Conservation (phyloP, 768 basidiomycete genomes). For the Postia placenta region DNA sequence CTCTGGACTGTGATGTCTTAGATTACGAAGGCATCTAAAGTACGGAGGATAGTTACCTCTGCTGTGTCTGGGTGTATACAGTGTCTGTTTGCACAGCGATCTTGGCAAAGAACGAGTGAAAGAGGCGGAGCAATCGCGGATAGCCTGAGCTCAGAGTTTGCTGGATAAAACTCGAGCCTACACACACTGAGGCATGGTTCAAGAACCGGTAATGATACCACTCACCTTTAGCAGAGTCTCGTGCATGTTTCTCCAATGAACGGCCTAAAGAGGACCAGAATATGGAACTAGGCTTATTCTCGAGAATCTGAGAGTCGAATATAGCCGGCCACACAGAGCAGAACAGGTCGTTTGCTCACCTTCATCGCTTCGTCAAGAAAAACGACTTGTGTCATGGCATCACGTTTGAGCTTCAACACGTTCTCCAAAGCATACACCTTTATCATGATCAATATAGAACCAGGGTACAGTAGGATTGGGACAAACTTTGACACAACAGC, state of each 20-base stretch:
- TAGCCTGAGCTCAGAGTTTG: conserved; percentile 85
- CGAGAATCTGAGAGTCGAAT: conserved; percentile 52
- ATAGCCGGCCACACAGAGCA: neutral
- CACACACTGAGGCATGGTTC: neutral
- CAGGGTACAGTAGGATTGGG: neutral
- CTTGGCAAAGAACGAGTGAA: conserved; percentile 96
- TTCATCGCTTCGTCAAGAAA: conserved; percentile 96
- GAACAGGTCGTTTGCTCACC: conserved; percentile 1
- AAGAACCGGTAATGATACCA: neutral
- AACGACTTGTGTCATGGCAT: conserved; percentile 63
- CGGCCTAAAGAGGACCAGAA: conserved; percentile 86
- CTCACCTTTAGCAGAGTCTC: conserved; percentile 75
- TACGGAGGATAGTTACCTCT: conserved; percentile 51
- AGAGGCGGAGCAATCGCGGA: conserved; percentile 79
- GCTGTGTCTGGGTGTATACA: conserved; percentile 73
- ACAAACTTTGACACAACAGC: conserved; percentile 81
- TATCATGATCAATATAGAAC: neutral
- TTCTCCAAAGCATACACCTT: conserved; percentile 95
- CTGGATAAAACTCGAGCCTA: conserved; percentile 87
- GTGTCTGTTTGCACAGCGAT: conserved; percentile 96
- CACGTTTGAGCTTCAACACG: conserved; percentile 84
- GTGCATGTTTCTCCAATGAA: conserved; percentile 75
- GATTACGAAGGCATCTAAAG: neutral
- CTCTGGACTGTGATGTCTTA: conserved; percentile 62
- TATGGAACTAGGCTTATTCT: conserved; percentile 84